These are phyloP conservation scores for Mortierella sp. DNA, from an alignment of 371 early-diverging fungal genomes.

Conservation along the genomic window DNA sequence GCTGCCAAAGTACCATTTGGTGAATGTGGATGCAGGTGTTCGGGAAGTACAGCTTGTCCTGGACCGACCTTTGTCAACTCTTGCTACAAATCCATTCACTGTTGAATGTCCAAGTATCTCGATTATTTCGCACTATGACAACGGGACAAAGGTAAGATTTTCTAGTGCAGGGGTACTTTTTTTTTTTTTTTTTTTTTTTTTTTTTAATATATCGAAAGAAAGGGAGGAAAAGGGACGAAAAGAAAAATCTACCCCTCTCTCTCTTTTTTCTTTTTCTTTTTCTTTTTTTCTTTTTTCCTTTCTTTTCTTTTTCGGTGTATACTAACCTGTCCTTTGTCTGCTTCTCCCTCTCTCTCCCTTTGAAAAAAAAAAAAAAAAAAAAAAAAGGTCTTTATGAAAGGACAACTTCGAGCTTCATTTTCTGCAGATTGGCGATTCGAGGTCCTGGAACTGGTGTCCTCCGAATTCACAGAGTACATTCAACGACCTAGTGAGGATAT, in stretches of 20 bases:
- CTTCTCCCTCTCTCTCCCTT: too few species aligned
- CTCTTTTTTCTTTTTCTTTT: neutral
- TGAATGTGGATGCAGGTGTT: slow-evolving; percentile 31
- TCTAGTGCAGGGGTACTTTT: neutral
- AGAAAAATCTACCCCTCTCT: neutral
- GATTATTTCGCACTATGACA: slow-evolving; percentile 23
- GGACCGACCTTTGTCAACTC: slow-evolving; percentile 11
- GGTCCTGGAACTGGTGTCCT: slow-evolving; percentile 20
- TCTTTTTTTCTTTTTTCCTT: too few species aligned
- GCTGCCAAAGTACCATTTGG: slow-evolving; percentile 26
- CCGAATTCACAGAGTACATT: slow-evolving; percentile 25
- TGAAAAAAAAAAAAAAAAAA: too few species aligned
- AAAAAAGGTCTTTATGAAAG: slow-evolving; percentile 27
- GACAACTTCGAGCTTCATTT: slow-evolving; percentile 32
- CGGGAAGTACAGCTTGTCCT: slow-evolving; percentile 27
- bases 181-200: neutral
- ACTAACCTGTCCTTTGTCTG: too few species aligned
- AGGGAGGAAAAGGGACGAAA: too few species aligned
- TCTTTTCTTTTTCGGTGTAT: neutral
- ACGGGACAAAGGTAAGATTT: slow-evolving; percentile 42
- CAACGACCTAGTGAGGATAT: slow-evolving; percentile 19
- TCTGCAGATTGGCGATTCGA: slow-evolving; percentile 32
- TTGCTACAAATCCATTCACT: slow-evolving; percentile 12
- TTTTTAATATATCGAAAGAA: neutral
- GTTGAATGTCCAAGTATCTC: slow-evolving; percentile 30